Evolutionary conservation across 73 alveolate species (phyloP).

Genomic region (Breviolum minutum): DNA sequence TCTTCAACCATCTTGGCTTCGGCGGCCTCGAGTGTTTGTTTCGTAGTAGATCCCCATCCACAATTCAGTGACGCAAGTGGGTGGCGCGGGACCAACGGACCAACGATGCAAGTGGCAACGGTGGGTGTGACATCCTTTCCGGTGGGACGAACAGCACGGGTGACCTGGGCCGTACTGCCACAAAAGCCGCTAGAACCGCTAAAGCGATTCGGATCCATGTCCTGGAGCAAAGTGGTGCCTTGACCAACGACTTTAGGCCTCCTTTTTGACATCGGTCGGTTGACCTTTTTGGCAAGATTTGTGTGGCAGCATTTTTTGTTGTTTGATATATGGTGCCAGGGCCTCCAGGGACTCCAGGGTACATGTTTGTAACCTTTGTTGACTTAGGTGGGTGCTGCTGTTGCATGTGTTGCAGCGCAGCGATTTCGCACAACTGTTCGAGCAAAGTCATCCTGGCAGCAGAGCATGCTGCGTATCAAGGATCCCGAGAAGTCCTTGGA

Average conservation of each 20-base stretch:
- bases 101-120: neutral
- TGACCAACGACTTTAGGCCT: neutral
- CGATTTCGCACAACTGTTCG: neutral
- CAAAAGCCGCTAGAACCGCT: neutral
- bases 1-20: slow-evolving; percentile 2
- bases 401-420: slow-evolving; percentile 3
- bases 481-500: slow-evolving; percentile 87
- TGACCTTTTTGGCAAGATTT: neutral
- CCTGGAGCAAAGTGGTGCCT: slow-evolving; percentile 24
- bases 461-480: slow-evolving; percentile 91
- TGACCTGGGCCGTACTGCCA: slow-evolving; percentile 55
- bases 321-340: neutral
- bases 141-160: slow-evolving; percentile 33
- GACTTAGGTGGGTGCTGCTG: slow-evolving; percentile 4
- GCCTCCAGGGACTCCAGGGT: no score
- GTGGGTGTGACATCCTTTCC: neutral
- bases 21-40: neutral
- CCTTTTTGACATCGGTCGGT: no score
- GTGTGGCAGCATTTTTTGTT: neutral
- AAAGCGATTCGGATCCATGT: slow-evolving; percentile 3
- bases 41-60: neutral
- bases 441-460: slow-evolving; percentile 88
- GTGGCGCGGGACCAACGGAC: no score
- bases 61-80: no score
- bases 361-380: neutral